Evolutionary conservation across 139 green algal genomes (phyloP).

Genomic region (Yamagishiella unicocca): DNA sequence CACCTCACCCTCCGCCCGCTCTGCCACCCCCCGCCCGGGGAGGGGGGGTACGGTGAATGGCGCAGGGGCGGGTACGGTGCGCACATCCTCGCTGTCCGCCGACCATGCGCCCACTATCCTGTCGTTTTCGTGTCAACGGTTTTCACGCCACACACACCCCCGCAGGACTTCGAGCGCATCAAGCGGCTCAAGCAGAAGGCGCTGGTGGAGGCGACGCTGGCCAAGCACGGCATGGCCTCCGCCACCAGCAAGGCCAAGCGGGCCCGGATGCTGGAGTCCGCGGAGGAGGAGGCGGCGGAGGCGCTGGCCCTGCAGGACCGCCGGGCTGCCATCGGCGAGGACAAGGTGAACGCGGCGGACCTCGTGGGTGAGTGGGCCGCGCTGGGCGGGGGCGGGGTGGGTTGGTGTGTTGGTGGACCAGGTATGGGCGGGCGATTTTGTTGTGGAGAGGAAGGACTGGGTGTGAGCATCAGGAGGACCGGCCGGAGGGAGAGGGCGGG

Average conservation of each 20-base stretch:
- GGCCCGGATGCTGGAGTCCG: constrained; percentile 60
- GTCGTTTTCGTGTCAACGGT: too few relatives aligned
- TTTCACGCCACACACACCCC: background rate
- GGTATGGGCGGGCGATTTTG: background rate
- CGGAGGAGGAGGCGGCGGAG: constrained; percentile 86
- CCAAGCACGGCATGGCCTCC: constrained; percentile 88
- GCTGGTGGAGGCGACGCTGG: constrained; percentile 81
- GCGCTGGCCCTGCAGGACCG: constrained; percentile 65
- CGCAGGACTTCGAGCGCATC: constrained; percentile 92
- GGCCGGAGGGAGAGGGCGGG: background rate
- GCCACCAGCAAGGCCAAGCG: constrained; percentile 64
- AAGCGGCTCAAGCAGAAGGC: constrained; percentile 64
- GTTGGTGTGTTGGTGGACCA: background rate
- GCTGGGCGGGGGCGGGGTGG: background rate
- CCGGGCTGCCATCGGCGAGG: constrained; percentile 59
- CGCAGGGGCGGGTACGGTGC: too few relatives aligned
- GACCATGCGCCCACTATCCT: too few relatives aligned
- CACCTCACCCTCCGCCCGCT: too few relatives aligned
- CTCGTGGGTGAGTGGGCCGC: constrained; percentile 66
- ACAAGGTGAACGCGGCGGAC: constrained; percentile 68
- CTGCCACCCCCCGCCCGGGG: too few relatives aligned
- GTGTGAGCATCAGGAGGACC: too few relatives aligned
- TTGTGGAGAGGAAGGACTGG: background rate
- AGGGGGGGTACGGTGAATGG: too few relatives aligned
- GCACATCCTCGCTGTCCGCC: too few relatives aligned